Conservation (phyloP, 352 stramenopile species). For the Globisporangium viniferum region DNA sequence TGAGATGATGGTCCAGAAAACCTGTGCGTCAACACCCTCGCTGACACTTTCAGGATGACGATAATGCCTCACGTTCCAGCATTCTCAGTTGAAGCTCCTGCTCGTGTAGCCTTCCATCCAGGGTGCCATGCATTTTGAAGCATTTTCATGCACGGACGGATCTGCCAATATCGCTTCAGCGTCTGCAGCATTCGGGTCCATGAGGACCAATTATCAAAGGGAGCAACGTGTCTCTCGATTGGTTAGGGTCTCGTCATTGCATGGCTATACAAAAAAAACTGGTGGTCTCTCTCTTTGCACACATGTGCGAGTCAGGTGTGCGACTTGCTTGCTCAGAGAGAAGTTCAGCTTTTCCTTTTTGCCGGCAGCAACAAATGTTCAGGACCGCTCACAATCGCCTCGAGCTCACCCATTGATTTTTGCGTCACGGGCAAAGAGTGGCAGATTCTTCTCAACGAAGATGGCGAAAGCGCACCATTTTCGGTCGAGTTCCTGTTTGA, state of each 20-base stretch:
- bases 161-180: background rate
- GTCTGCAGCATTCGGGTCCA: background rate
- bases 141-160: background rate
- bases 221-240: background rate
- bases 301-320: too few species aligned
- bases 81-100: background rate
- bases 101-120: background rate
- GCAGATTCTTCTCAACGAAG: too few species aligned
- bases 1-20: background rate
- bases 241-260: slow-evolving; percentile 5
- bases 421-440: background rate
- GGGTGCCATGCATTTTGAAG: background rate
- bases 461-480: too few species aligned
- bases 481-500: too few species aligned
- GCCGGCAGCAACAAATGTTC: background rate
- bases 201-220: background rate
- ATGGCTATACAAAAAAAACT: too few species aligned
- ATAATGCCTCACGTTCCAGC: background rate
- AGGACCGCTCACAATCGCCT: background rate
- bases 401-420: background rate
- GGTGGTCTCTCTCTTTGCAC: too few species aligned
- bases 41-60: background rate
- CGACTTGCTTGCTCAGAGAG: background rate
- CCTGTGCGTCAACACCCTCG: background rate
- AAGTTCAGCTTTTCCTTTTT: background rate